A percentile compares a stretch with the other conserved stretches of the same genome.
These are phyloP conservation scores for Myrica gale DNA, from an alignment of 306 rosid genomes.

Conservation along the genomic window DNA sequence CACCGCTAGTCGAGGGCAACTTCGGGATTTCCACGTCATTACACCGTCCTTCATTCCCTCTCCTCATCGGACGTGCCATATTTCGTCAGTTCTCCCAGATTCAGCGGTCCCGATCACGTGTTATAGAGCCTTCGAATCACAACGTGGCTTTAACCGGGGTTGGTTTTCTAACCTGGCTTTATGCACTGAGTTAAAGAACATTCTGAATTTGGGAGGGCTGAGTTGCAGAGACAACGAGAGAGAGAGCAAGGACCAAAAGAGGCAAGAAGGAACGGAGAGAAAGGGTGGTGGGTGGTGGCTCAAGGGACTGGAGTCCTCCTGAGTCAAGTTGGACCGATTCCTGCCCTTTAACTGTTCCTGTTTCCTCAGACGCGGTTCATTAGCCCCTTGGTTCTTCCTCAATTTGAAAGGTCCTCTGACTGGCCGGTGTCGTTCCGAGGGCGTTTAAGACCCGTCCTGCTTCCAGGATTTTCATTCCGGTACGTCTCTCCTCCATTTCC, in stretches of 20 bases:
- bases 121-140: slow-evolving; percentile 70
- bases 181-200: slow-evolving; percentile 51
- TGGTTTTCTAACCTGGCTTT: slow-evolving; percentile 40
- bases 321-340: slow-evolving; percentile 54
- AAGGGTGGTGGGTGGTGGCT: slow-evolving; percentile 20
- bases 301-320: slow-evolving; percentile 27
- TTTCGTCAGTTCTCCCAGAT: slow-evolving; percentile 2
- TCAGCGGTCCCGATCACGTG: slow-evolving; percentile 34
- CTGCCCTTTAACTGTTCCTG: slow-evolving; percentile 11
- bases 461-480: not conserved
- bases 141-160: slow-evolving; percentile 30
- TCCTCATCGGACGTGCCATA: slow-evolving; percentile 17
- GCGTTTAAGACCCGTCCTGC: too few relatives aligned
- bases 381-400: slow-evolving; percentile 6
- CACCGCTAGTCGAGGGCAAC: too few relatives aligned
- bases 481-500: not conserved
- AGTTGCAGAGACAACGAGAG: slow-evolving; percentile 14
- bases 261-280: not conserved
- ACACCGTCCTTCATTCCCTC: not conserved
- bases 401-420: not conserved
- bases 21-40: slow-evolving; percentile 44
- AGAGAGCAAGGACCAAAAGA: slow-evolving; percentile 1
- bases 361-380: slow-evolving; percentile 21
- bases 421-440: slow-evolving; percentile 11
- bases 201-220: not conserved